A percentile compares a stretch with the other conserved stretches of the same genome.
phyloP scores from a whole-genome alignment of 495 filamentous ascomycete species.

The Tuber melanosporum region DNA sequence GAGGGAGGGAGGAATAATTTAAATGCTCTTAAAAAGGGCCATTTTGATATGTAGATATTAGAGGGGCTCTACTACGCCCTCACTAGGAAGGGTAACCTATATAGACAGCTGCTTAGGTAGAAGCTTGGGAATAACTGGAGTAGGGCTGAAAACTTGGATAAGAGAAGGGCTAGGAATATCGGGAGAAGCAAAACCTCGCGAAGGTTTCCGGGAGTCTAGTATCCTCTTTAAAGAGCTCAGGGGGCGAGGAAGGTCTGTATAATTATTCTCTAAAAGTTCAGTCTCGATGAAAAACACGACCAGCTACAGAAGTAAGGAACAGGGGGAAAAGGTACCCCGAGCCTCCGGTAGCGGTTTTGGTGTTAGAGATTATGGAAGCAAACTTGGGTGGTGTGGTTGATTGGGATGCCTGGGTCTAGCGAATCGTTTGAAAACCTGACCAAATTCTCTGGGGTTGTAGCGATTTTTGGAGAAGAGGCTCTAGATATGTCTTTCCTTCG shows the following conservation, averaged over 20 bases:
- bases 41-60: not conserved
- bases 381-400: too few species aligned
- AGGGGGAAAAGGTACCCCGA: not conserved
- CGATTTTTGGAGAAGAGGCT: too few species aligned
- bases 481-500: too few species aligned
- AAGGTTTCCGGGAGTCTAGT: not conserved
- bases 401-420: too few species aligned
- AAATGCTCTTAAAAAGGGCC: not conserved
- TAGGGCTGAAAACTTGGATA: not conserved
- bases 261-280: not conserved
- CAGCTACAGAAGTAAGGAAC: not conserved
- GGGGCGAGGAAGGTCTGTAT: not conserved
- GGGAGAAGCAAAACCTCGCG: not conserved
- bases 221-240: not conserved
- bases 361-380: too few species aligned
- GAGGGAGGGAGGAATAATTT: not conserved
- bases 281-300: too few species aligned
- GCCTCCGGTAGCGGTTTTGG: not conserved
- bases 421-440: too few species aligned
- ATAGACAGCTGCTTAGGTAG: not conserved
- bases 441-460: too few species aligned
- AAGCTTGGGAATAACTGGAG: not conserved
- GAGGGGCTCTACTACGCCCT: not conserved
- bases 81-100: not conserved
- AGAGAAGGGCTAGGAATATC: not conserved